phyloP scores from a whole-genome alignment of 306 rosid genomes.

The Rosa lucieae region DNA sequence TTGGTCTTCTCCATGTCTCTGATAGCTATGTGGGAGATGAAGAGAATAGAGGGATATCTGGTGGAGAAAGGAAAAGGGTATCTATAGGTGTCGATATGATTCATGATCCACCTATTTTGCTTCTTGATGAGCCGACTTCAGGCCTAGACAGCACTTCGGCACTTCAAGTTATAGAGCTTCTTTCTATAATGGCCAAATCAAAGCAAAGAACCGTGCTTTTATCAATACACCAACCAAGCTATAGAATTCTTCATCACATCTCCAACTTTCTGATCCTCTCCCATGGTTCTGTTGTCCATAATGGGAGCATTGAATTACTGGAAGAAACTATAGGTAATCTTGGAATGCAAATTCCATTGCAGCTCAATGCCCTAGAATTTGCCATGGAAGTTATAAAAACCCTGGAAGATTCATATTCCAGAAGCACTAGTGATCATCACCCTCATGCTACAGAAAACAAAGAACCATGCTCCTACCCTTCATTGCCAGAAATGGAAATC shows the following conservation, averaged over 20 bases:
- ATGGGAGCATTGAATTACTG: conserved; percentile 65
- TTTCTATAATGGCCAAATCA: conserved; percentile 56
- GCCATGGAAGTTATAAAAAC: conserved; percentile 68
- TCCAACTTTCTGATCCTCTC: conserved; percentile 75
- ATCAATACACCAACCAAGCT: conserved; percentile 91
- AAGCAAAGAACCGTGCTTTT: conserved; percentile 64
- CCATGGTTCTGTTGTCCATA: conserved; percentile 61
- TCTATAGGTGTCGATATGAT: conserved; percentile 88
- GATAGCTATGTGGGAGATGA: conserved; percentile 80
- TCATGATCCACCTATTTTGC: conserved; percentile 72
- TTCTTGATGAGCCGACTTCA: conserved; percentile 87
- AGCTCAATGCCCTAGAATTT: conserved; percentile 72
- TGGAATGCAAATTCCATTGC: conserved; percentile 64
- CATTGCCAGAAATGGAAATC: conserved; percentile 39
- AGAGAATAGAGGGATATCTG: conserved; percentile 82
- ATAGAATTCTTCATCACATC: conserved; percentile 69
- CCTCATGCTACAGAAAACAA: conserved; percentile 16
- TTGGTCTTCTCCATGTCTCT: conserved; percentile 68
- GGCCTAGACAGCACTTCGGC: conserved; percentile 71
- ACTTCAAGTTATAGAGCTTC: conserved; percentile 66
- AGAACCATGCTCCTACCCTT: conserved; percentile 24
- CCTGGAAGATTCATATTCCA: conserved; percentile 50
- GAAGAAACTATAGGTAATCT: conserved; percentile 48
- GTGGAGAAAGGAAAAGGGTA: conserved; percentile 86
- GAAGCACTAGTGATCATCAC: neutral